Conservation (phyloP, 2,329 filamentous ascomycete genomes). For the Dothideomycetidae sp. region DNA sequence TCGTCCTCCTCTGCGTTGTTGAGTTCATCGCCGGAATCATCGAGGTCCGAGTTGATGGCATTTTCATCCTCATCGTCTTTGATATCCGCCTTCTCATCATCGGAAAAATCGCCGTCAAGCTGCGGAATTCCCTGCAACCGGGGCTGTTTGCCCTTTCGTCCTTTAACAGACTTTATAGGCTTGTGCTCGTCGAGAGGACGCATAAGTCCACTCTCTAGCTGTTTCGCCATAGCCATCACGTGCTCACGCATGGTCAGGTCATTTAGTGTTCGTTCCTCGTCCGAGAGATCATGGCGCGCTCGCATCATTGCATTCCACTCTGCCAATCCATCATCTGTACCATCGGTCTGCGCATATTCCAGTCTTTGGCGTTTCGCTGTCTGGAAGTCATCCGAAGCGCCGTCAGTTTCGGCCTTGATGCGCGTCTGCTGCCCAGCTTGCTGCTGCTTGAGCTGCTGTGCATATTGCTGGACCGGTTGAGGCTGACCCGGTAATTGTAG, state of each 20-base stretch:
- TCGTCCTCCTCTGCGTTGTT: constrained; percentile 62
- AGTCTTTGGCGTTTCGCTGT: constrained; percentile 28
- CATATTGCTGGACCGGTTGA: constrained; percentile 29
- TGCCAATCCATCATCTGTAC: constrained; percentile 48
- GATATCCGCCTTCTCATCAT: constrained; percentile 29
- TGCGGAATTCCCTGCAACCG: constrained; percentile 23
- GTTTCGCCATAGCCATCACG: constrained; percentile 49
- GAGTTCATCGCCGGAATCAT: constrained; percentile 67
- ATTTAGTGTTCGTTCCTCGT: constrained; percentile 40
- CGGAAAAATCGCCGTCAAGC: constrained; percentile 43
- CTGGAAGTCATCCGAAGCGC: constrained; percentile 8
- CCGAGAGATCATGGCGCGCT: constrained; percentile 40
- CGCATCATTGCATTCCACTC: constrained; percentile 46
- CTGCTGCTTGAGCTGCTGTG: constrained; percentile 19
- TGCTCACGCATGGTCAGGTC: constrained; percentile 56
- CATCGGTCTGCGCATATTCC: constrained; percentile 57
- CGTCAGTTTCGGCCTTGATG: constrained; percentile 22
- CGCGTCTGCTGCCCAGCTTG: constrained; percentile 22
- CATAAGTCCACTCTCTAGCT: constrained; percentile 66
- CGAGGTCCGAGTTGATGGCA: constrained; percentile 95
- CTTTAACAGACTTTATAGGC: constrained; percentile 17
- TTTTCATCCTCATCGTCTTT: constrained; percentile 59
- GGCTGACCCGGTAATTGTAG: constrained; percentile 22
- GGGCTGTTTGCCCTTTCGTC: neutral
- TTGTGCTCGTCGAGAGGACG: constrained; percentile 48